These are phyloP conservation scores for Myochromella boudieri DNA, from an alignment of 768 basidiomycete species.

Conservation along the genomic window DNA sequence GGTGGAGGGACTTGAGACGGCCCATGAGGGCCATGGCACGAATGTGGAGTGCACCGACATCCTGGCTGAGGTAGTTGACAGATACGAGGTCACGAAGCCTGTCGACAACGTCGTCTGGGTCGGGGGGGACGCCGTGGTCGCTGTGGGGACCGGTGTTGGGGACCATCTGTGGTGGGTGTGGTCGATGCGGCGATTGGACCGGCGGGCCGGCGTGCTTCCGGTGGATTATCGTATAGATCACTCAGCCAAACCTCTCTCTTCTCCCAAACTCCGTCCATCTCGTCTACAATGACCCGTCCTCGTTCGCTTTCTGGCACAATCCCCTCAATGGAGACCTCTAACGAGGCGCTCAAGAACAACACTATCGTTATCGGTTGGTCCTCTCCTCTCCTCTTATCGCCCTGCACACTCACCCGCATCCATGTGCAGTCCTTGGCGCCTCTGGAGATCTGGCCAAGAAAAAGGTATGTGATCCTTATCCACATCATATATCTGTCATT, in stretches of 20 bases:
- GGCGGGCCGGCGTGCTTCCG: slow-evolving; percentile 14
- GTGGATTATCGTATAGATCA: slow-evolving; percentile 14
- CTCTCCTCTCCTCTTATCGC: slow-evolving; percentile 16
- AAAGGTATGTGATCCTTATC: slow-evolving; percentile 55
- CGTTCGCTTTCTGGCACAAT: slow-evolving; percentile 78
- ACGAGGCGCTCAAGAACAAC: slow-evolving; percentile 79
- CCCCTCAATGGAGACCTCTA: slow-evolving; percentile 81
- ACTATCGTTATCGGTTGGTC: slow-evolving; percentile 83
- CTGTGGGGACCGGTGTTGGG: slow-evolving; percentile 24
- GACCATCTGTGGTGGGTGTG: slow-evolving; percentile 12
- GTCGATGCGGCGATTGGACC: slow-evolving; percentile 2
- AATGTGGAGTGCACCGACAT: slow-evolving; percentile 53
- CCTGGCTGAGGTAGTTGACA: slow-evolving; percentile 38
- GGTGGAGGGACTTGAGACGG: slow-evolving; percentile 77
- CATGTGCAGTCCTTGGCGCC: slow-evolving; percentile 80
- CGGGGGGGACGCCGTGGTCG: slow-evolving; percentile 30
- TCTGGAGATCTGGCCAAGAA: slow-evolving; percentile 99
- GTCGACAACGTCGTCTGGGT: slow-evolving; percentile 55
- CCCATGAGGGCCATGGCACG: slow-evolving; percentile 77
- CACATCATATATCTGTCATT: slow-evolving; percentile 7
- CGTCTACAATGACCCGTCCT: slow-evolving; percentile 40
- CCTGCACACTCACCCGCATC: slow-evolving; percentile 13
- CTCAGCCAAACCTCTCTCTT: no score
- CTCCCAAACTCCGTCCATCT: slow-evolving; percentile 16
- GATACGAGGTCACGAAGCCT: slow-evolving; percentile 65